Evolutionary conservation across 257 asterid genomes (phyloP).

Genomic region (Ballota nigra): DNA sequence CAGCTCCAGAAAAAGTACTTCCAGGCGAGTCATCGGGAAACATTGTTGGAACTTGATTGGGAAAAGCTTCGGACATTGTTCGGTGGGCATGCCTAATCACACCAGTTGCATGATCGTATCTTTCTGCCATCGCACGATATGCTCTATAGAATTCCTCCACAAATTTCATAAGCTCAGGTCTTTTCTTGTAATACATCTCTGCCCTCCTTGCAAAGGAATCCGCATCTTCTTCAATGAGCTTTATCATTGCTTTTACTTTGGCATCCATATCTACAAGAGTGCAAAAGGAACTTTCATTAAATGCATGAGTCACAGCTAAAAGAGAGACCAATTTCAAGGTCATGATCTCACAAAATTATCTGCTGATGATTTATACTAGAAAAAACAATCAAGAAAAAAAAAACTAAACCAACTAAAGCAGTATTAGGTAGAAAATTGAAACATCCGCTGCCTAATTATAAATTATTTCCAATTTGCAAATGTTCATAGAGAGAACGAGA

Average conservation of each 20-base stretch:
- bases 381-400: background rate
- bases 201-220: slow-evolving; percentile 99
- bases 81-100: slow-evolving; percentile 93
- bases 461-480: too few relatives aligned
- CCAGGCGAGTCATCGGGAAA: slow-evolving; percentile 66
- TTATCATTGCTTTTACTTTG: slow-evolving; percentile 90
- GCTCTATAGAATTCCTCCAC: slow-evolving; percentile 94
- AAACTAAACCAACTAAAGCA: background rate
- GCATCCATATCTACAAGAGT: slow-evolving; percentile 73
- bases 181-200: slow-evolving; percentile 97
- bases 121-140: slow-evolving; percentile 93
- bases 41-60: slow-evolving; percentile 62
- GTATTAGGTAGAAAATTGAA: slow-evolving; percentile 4
- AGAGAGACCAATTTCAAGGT: background rate
- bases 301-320: background rate
- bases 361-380: slow-evolving; percentile 8
- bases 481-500: background rate
- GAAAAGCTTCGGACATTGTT: slow-evolving; percentile 89
- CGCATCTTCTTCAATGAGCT: slow-evolving; percentile 94
- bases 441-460: background rate
- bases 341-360: slow-evolving; percentile 9
- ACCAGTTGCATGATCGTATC: slow-evolving; percentile 97
- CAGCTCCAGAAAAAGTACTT: slow-evolving; percentile 44
- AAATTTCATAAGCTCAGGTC: slow-evolving; percentile 95
- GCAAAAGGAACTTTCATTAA: slow-evolving; percentile 16